phyloP scores from a whole-genome alignment of 352 stramenopile genomes.

The Globisporangium orthogonon region DNA sequence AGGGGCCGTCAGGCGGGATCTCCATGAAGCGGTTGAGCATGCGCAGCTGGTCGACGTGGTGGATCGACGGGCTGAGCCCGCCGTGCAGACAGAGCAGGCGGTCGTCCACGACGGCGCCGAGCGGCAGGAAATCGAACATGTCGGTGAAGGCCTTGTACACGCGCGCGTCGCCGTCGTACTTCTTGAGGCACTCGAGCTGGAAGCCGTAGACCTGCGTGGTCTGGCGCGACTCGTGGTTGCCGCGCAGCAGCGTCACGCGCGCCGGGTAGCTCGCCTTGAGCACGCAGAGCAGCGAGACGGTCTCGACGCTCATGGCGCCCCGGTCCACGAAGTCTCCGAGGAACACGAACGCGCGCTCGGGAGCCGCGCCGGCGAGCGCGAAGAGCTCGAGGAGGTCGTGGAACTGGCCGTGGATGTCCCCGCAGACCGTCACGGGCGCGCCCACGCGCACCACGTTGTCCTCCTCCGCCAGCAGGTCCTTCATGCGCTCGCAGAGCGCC shows the following conservation, averaged over 20 bases:
- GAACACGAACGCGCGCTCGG: conserved; percentile 90
- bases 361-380: conserved; percentile 84
- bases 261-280: conserved; percentile 87
- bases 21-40: conserved; percentile 81
- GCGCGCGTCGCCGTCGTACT: conserved; percentile 68
- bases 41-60: conserved; percentile 91
- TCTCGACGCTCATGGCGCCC: conserved; percentile 94
- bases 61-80: conserved; percentile 56
- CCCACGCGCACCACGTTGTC: conserved; percentile 75
- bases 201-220: conserved; percentile 81
- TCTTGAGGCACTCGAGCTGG: conserved; percentile 82
- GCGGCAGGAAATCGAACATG: conserved; percentile 69
- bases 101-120: conserved; percentile 78
- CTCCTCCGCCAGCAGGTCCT: conserved; percentile 67
- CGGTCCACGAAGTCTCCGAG: conserved; percentile 98
- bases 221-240: conserved; percentile 93
- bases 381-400: conserved; percentile 95
- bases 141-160: conserved; percentile 79
- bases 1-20: conserved; percentile 69
- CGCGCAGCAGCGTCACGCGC: conserved; percentile 90
- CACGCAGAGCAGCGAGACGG: conserved; percentile 88
- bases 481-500: conserved; percentile 59
- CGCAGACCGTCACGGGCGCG: conserved; percentile 82
- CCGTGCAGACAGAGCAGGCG: conserved; percentile 63
- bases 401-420: conserved; percentile 97